These are phyloP conservation scores for Erodium moschatum DNA, from an alignment of 441 rosid genomes.

Conservation along the genomic window DNA sequence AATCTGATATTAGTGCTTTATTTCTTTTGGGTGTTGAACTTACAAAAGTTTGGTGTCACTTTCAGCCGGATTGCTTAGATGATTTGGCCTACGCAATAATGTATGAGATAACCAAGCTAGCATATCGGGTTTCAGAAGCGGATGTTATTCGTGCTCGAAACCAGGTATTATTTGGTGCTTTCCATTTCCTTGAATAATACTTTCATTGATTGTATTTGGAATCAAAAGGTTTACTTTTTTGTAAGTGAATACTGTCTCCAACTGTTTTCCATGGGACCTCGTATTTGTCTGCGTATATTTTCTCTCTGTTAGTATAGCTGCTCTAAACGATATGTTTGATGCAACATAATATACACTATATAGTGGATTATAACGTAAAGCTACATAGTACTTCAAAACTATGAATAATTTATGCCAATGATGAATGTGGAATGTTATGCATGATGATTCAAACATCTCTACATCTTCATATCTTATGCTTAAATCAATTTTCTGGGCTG, in stretches of 20 bases:
- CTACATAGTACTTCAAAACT: background rate
- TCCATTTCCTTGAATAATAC: background rate
- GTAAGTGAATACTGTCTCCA: background rate
- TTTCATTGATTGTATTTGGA: background rate
- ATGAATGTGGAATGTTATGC: background rate
- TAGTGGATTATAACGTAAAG: background rate
- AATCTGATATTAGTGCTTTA: background rate
- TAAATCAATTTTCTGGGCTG: background rate
- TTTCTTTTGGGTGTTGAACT: conserved; percentile 6
- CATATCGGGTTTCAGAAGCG: conserved; percentile 81
- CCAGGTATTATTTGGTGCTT: conserved; percentile 45
- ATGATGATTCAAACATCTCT: background rate
- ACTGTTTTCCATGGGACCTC: background rate
- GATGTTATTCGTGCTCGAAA: conserved; percentile 93
- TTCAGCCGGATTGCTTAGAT: conserved; percentile 80
- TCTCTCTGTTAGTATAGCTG: background rate
- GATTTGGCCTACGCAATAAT: conserved; percentile 92
- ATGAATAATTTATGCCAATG: background rate
- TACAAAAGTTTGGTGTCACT: conserved; percentile 18
- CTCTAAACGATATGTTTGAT: background rate
- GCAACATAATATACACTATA: background rate
- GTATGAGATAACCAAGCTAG: conserved; percentile 69
- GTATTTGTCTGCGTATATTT: background rate
- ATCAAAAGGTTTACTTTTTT: background rate
- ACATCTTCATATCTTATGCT: background rate